Conservation (phyloP, 805 yeast species). For the Tetrapisispora fleetii region DNA sequence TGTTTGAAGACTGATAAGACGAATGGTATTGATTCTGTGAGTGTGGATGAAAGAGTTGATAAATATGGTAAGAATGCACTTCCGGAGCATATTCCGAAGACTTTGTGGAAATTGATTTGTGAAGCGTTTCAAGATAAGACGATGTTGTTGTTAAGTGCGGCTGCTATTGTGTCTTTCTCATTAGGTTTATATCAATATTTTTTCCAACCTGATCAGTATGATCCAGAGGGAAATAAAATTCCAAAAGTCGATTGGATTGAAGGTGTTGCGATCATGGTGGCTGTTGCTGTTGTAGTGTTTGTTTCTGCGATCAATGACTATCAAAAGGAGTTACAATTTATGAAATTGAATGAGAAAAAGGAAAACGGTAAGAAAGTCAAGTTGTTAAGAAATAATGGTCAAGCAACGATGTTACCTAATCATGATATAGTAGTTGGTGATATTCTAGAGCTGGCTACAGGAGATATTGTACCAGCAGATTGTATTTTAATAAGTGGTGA, state of each 20-base stretch:
- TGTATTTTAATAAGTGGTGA: conserved; percentile 63
- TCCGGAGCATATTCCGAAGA: conserved; percentile 63
- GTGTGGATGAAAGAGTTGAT: conserved; percentile 10
- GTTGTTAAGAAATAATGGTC: conserved; percentile 58
- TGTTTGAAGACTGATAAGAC: conserved; percentile 14
- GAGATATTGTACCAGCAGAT: conserved; percentile 90
- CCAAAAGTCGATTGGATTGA: conserved; percentile 97
- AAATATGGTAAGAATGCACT: conserved; percentile 60
- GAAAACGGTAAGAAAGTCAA: conserved; percentile 74
- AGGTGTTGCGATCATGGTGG: conserved; percentile 94
- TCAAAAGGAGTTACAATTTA: conserved; percentile 91
- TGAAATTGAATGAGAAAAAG: conserved; percentile 76
- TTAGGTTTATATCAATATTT: conserved; percentile 87
- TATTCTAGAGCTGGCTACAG: conserved; percentile 72
- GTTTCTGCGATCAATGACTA: conserved; percentile 96
- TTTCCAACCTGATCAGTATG: conserved; percentile 70
- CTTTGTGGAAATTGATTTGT: conserved; percentile 58
- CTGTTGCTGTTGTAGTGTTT: conserved; percentile 78
- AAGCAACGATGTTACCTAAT: conserved; percentile 57
- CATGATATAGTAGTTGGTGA: conserved; percentile 83
- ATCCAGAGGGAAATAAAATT: conserved; percentile 61
- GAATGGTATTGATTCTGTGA: conserved; percentile 13
- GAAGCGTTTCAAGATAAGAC: conserved; percentile 90
- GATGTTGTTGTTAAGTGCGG: conserved; percentile 67
- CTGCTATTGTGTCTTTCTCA: conserved; percentile 83